phyloP scores from a whole-genome alignment of 2,329 filamentous ascomycete species.

The Botrytis sinoallii region DNA sequence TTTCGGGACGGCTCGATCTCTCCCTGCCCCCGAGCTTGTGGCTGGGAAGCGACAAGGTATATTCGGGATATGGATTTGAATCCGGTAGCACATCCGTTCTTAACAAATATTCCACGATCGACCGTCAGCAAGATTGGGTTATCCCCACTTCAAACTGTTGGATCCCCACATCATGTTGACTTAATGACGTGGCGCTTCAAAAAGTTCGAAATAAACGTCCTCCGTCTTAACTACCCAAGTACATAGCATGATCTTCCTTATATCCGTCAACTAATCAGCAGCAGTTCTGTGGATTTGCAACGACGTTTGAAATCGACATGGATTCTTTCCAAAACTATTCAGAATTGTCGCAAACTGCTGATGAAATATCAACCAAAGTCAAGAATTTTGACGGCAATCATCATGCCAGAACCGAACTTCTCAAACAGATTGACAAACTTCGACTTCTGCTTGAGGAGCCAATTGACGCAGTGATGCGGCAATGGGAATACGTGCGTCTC shows the following conservation, averaged over 20 bases:
- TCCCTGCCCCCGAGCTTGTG: background rate
- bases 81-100: background rate
- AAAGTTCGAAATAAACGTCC: background rate
- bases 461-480: background rate
- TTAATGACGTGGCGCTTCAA: background rate
- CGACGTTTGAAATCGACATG: background rate
- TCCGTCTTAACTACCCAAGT: background rate
- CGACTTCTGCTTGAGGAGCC: background rate
- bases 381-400: background rate
- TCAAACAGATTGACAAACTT: background rate
- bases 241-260: background rate
- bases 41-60: background rate
- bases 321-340: background rate
- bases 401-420: background rate
- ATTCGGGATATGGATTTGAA: background rate
- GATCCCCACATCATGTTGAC: background rate
- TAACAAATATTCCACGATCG: background rate
- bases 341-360: background rate
- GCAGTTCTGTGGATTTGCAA: background rate
- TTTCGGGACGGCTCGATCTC: background rate
- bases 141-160: background rate
- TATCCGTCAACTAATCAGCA: background rate
- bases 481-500: background rate
- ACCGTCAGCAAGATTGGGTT: background rate
- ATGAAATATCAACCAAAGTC: background rate